Percentiles rank a stretch among this genome's conserved stretches.
Evolutionary conservation across 2,329 filamentous ascomycete genomes (phyloP).

Genomic region (Myriosclerotinia curreyana): DNA sequence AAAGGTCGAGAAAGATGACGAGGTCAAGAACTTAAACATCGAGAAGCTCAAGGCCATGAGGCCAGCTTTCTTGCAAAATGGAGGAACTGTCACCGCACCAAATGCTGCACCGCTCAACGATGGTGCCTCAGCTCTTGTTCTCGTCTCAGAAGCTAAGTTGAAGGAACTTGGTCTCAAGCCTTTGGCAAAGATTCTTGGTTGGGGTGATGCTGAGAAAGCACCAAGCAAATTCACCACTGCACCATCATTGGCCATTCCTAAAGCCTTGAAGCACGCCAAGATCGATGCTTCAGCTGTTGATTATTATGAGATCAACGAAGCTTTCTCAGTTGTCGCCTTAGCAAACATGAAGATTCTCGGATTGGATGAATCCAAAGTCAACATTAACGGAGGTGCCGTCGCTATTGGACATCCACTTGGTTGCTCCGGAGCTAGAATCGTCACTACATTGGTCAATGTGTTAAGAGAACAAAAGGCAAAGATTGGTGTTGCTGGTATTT

Average conservation of each 20-base stretch:
- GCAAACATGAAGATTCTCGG: constrained; percentile 92
- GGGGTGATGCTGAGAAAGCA: constrained; percentile 89
- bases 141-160: constrained; percentile 90
- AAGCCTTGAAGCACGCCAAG: constrained; percentile 92
- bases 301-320: constrained; percentile 98
- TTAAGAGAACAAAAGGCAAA: constrained; percentile 88
- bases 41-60: constrained; percentile 83
- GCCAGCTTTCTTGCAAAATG: constrained; percentile 73
- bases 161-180: constrained; percentile 90
- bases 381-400: constrained; percentile 91
- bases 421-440: constrained; percentile 88
- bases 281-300: constrained; percentile 76
- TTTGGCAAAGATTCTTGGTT: constrained; percentile 93
- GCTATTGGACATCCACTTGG: constrained; percentile 94
- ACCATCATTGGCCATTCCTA: constrained; percentile 90
- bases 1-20: constrained; percentile 81
- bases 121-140: constrained; percentile 85
- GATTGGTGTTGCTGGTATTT: constrained; percentile 92
- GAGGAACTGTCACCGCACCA: constrained; percentile 89
- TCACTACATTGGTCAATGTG: constrained; percentile 85
- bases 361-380: constrained; percentile 81
- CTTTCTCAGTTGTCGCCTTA: constrained; percentile 93
- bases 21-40: constrained; percentile 89
- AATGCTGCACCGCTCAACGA: constrained; percentile 97
- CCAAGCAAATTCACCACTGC: constrained; percentile 96